Evolutionary conservation across 768 basidiomycete species (phyloP), one percentile per base, ranked within the genome.

Genomic region (Lactarius indigo): DNA sequence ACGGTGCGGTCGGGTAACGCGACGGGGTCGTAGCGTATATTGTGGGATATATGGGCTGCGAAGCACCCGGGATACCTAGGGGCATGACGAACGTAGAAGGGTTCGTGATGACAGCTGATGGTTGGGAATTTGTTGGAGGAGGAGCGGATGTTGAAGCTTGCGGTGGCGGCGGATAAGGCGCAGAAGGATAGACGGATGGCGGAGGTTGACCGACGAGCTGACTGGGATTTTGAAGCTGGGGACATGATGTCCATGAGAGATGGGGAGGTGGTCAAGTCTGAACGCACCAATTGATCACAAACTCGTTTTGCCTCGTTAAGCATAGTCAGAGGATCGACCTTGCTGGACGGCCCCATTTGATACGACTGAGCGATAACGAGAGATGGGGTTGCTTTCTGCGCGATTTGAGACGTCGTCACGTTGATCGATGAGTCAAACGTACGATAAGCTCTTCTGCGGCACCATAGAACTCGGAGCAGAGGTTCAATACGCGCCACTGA

Each of bases 401-500:
- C 52, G 47, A 63, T 10, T 55, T 52, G 65, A 57, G 35, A 42
- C 5, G 37, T 50, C 61, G 69, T 59, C 65, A 64, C 66, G 42
- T 64, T 31, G 56, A 58, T 41, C 47, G 65, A 58, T 59, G 41
- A 33, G 23, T 33, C 33, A 41, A 68, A 84, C 89, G 76, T 76
- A 92, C 91, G 65, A 93, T 83, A 56, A 93, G 83, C 75, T 93
- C 91, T 75, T 92, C 91, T 20, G 91, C 91, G 7, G 91, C 91
- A 31, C 86, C 87, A 77, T 93, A 93, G 74, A 93, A 93, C 74
- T 93, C 91, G 1, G 89, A 87, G 75, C 91, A 93, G 47, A 93
- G 78, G 72, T 91, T 91, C 64, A 92, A 75, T 47, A 91, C 85
- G 62, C 90, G 85, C 91, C 91, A 92, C 74, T 92, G 91, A 72